A percentile compares a stretch with the other conserved stretches of the same genome.
These are phyloP conservation scores for Umbelopsis vinacea DNA, from an alignment of 192 early-diverging fungal species.

Conservation along the genomic window DNA sequence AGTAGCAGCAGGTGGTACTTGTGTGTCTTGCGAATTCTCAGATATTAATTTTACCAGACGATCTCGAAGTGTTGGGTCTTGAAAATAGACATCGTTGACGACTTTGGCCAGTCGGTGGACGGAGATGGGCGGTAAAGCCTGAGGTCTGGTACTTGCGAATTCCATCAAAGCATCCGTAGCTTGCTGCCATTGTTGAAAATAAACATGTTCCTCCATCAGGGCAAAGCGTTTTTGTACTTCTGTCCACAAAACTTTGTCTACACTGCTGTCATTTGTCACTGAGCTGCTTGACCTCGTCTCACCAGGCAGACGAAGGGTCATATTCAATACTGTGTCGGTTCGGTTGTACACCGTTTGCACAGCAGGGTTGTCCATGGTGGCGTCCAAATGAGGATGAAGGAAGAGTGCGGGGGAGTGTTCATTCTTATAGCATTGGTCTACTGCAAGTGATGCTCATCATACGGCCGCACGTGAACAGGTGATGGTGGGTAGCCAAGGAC, in stretches of 20 bases:
- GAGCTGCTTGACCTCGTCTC: not conserved
- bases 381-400: not conserved
- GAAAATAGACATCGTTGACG: not conserved
- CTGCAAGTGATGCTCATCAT: constrained; percentile 3
- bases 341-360: not conserved
- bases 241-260: constrained; percentile 5
- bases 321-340: not conserved
- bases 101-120: constrained; percentile 3
- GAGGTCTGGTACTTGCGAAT: not conserved
- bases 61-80: not conserved
- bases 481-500: not conserved
- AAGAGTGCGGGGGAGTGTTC: not conserved
- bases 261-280: not conserved
- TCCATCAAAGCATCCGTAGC: not conserved
- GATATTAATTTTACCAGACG: not conserved
- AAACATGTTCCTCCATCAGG: constrained; percentile 2
- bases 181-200: constrained; percentile 19
- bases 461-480: constrained; percentile 1
- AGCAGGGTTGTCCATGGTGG: not conserved
- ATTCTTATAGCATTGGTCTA: not conserved
- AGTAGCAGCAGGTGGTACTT: not conserved
- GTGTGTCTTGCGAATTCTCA: not conserved
- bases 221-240: constrained; percentile 9
- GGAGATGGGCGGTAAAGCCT: not conserved
- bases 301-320: not conserved